Conservation (phyloP, 768 basidiomycete species). For the Leucocoprinus sp. region DNA sequence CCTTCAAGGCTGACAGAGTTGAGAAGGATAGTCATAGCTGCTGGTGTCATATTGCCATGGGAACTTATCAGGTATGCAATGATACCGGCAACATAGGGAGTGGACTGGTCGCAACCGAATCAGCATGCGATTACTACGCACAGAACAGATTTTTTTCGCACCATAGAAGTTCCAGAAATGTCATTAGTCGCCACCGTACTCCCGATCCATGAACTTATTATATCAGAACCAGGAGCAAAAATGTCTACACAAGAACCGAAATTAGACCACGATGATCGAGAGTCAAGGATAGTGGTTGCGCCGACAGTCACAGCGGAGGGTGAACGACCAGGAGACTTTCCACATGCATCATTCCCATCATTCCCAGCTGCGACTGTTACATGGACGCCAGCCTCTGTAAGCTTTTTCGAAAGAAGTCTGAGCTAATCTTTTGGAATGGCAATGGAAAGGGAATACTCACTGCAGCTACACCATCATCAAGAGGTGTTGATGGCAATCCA, state of each 20-base stretch:
- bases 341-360: constrained; percentile 18
- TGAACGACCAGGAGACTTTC: constrained; percentile 25
- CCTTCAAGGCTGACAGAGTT: constrained; percentile 21
- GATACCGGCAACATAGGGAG: constrained; percentile 31
- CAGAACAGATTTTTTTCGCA: neutral
- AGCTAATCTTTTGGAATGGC: neutral
- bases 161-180: constrained; percentile 24
- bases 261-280: constrained; percentile 27
- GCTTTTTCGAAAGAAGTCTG: constrained; percentile 11
- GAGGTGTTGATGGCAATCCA: constrained; percentile 17
- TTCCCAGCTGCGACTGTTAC: constrained; percentile 27
- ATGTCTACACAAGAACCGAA: constrained; percentile 26
- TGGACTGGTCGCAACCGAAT: too few species aligned
- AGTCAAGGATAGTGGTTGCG: constrained; percentile 23
- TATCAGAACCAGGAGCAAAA: constrained; percentile 24
- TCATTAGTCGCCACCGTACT: constrained; percentile 19
- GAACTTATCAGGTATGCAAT: constrained; percentile 28
- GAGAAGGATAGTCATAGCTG: constrained; percentile 21
- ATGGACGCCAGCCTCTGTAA: constrained; percentile 22
- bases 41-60: constrained; percentile 26
- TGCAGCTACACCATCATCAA: constrained; percentile 24
- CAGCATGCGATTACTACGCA: neutral
- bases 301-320: constrained; percentile 27
- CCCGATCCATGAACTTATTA: constrained; percentile 21
- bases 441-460: constrained; percentile 8